Evolutionary conservation across 2,329 filamentous ascomycete genomes (phyloP), one percentile per base, ranked within the genome.

Genomic region (Fusarium irregulare): DNA sequence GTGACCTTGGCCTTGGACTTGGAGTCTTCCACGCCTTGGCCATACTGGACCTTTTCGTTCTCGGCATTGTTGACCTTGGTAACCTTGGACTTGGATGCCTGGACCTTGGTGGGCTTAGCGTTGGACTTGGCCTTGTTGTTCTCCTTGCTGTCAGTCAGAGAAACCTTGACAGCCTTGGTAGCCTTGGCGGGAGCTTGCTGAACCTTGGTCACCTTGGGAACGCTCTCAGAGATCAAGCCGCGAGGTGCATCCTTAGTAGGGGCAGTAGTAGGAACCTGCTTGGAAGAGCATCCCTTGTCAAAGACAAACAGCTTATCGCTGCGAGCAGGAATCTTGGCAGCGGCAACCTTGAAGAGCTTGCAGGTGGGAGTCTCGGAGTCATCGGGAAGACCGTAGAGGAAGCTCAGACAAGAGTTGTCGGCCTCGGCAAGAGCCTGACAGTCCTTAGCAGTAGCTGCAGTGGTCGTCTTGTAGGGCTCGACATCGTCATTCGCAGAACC

Each of bases 341-440:
- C 59, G 4, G 56, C 5, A n/a, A 62, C 59, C 40, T 61, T 61
- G 25, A 46, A 61, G n/a, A 62, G 56, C 40, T 62, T 62, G 12
- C 59, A 62, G 1, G 40, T 41, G 21, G 59, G 56, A 27, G 59
- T 40, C 56, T 50, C 28, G 0, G 59, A 54, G 11, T 49, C 30
- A 12, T 30, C 32, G 9, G 46, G 41, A 16, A 62, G 59, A 20
- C 59, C 56, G 13, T 13, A 62, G 8, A 62, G 7, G 37, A 62
- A 62, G 18, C 59, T 62, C 30, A 61, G 10, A 14, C 56, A 62
- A 1, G 46, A 62, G 6, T 20, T 40, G 13, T 62, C 56, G 7
- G 59, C 30, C 18, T 61, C 25, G 2, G 59, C 59, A 54, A 62
- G 40, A 14, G 20, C 21, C 23, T 62, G 56, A 0, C 56, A 62